Evolutionary conservation across 306 rosid species (phyloP), one percentile per base, ranked within the genome.

Genomic region (Quercus wislizeni): DNA sequence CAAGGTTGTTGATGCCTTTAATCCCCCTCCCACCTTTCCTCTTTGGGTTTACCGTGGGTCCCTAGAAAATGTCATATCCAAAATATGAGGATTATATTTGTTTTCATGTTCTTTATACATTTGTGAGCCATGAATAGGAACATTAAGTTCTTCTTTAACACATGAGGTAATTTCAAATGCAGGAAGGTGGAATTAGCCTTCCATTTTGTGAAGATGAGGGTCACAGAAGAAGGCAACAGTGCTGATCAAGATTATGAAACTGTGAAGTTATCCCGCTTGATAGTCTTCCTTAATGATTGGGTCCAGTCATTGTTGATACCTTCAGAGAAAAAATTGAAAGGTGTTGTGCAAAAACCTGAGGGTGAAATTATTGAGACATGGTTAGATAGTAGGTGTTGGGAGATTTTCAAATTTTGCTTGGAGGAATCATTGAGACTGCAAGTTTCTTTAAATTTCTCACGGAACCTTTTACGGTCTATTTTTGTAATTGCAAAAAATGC

Each of bases 351-450:
- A 71, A 90, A 84, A 17, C 79, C 86, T 58, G 76, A 65, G 62
- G 80, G 70, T 23, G 76, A 75, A 57, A 87, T 77, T 79, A 27
- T 76, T 38, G 85, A 84, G 56, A 81, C 94, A 7, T 89, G 71
- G 79, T 85, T 90, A 85, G 99, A 95, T 85, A 38, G 81, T 69
- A 88, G 91, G 77, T 92, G 94, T 85, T 95, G 98, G 99, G 92
- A 80, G 82, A 82, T 92, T 81, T 91, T 91, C 78, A 90, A 85
- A 72, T 92, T 92, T 75, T 94, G 97, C 75, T 87, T 92, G 92
- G 80, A 86, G 77, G 89, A 88, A 80, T 92, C 99, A 43, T 71
- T 82, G 80, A 90, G 82, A 75, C 72, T 85, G 31, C 69, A 20
- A 31, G 81, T 84, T 71, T 75, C 96, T 49, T 83, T 92, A 82